These are phyloP conservation scores for Boechera divaricarpa DNA, from an alignment of 345 rosid genomes.

Conservation along the genomic window DNA sequence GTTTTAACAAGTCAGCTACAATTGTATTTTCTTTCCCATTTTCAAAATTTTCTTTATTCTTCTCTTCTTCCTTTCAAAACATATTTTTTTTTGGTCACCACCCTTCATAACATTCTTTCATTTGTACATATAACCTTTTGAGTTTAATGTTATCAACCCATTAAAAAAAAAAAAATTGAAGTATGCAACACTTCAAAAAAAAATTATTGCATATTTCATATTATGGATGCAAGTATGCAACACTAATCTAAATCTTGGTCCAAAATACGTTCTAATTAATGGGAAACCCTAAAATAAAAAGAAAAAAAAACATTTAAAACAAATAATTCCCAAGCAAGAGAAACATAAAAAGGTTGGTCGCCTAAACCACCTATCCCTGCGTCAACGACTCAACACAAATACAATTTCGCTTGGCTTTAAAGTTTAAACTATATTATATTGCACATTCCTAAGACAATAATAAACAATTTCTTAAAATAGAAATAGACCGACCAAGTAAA, in stretches of 20 bases:
- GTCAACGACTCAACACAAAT: slow-evolving; percentile 15
- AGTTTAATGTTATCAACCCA: no score
- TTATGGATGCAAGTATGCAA: background rate
- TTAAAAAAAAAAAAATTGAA: no score
- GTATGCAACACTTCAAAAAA: no score
- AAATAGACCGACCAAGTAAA: slow-evolving; percentile 33
- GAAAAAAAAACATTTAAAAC: background rate
- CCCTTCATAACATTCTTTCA: no score
- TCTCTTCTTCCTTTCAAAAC: no score
- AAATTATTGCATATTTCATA: background rate
- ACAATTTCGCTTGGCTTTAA: background rate
- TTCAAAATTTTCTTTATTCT: no score
- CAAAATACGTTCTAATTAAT: background rate
- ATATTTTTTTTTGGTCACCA: no score
- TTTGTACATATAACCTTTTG: no score
- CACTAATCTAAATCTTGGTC: slow-evolving; percentile 9
- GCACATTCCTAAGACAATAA: background rate
- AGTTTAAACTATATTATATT: background rate
- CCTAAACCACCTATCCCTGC: slow-evolving; percentile 24
- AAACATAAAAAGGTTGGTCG: slow-evolving; percentile 28
- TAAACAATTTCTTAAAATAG: background rate
- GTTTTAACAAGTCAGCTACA: no score
- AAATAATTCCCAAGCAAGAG: background rate
- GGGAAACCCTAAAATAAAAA: background rate
- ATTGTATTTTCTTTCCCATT: no score